These are phyloP conservation scores for Geum urbanum DNA, from an alignment of 306 rosid species.

Conservation along the genomic window DNA sequence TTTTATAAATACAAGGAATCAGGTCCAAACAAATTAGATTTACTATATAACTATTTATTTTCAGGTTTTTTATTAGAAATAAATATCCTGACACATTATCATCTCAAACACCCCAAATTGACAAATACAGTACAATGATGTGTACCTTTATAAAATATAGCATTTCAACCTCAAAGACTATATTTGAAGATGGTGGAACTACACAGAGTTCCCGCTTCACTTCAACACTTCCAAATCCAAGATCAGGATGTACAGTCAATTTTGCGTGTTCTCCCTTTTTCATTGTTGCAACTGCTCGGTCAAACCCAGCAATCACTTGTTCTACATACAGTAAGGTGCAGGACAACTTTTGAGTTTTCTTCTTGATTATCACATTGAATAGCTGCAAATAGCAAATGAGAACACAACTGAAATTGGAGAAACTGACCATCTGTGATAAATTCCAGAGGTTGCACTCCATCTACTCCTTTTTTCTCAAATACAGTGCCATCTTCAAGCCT, in stretches of 20 bases:
- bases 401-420: conserved; percentile 4
- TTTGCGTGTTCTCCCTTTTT: conserved; percentile 62
- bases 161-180: conserved; percentile 58
- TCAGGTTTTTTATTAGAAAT: background rate
- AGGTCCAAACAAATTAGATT: background rate
- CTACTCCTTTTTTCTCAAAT: conserved; percentile 61
- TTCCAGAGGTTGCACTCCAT: conserved; percentile 45
- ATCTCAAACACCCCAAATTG: background rate
- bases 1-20: background rate
- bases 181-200: conserved; percentile 45
- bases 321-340: conserved; percentile 37
- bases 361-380: background rate
- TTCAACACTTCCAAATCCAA: conserved; percentile 61
- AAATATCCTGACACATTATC: background rate
- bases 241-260: conserved; percentile 57
- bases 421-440: conserved; percentile 59
- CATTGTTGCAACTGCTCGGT: conserved; percentile 62
- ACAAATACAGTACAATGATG: background rate
- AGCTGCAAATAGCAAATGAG: conserved; percentile 1
- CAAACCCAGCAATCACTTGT: conserved; percentile 64
- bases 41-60: background rate
- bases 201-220: conserved; percentile 39
- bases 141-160: conserved; percentile 48
- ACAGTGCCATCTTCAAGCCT: conserved; percentile 60
- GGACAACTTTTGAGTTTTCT: conserved; percentile 15